Base-by-base conservation (phyloP, 345 rosid genomes). In the Lagerstroemia speciosa region DNA sequence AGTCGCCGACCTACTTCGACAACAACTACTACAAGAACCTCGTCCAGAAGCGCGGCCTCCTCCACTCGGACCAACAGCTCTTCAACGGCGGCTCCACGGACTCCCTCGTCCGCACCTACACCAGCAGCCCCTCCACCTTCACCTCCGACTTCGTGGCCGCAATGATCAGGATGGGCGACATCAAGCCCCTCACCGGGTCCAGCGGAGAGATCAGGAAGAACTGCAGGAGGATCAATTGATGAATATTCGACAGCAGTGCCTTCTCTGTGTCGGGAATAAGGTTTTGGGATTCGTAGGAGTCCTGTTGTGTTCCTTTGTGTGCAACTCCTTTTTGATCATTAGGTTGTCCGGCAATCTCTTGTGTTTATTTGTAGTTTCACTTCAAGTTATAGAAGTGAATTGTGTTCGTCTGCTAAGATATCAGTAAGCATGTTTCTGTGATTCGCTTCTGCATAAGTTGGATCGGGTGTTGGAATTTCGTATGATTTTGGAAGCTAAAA, bases 131-230 rank as follows among this genome's bases (percentile, higher is more conserved):
- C 22, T 2, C 27, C 43, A 65, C 66, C 33, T 84, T 84, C 67
- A 33, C 20, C 9, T 36, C 68, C 15, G 88, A 78, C 62, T 84
- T 80, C 34, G 77, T 34, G 22, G 15, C 73, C 24, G 77, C 73
- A 66, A 82, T 84, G 82, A 78, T 80, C 70, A 81, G 73, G 81
- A 84, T 81, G 88, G 85, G 83, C 24, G 79, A 79, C 40, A 74
- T 81, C 26, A 76, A 62, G 65, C 82, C 83, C 11, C 80, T 81
- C 65, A 73, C 84, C 31, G 85, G 88, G 27, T 68, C 74, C 30
- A 46, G 46, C 0, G 85, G 85, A 52, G 85, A 84, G 78, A 55
- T 81, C 29, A 82, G 85, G 67, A 76, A 63, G 70, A 78, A 78
- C 65, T 84, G 88, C 52, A 60, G 79, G 67, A 79, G 68, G 73